A percentile compares a stretch with the other conserved stretches of the same genome.
phyloP scores from a whole-genome alignment of 495 filamentous ascomycete species.

The Neohortaea acidophila region DNA sequence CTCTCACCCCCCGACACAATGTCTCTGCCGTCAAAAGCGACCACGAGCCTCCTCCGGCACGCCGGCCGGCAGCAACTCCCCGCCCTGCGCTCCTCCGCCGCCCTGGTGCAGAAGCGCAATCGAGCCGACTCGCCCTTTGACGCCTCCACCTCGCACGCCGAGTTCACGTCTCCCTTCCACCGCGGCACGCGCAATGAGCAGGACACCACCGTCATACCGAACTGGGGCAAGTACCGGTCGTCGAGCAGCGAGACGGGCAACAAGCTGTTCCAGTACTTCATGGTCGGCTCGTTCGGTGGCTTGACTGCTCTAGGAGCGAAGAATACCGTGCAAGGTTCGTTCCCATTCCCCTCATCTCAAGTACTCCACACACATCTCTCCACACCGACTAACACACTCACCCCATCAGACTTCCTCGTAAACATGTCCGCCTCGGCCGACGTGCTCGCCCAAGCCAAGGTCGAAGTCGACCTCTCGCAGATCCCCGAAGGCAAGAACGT shows the following conservation, averaged over 20 bases:
- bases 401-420: slow-evolving; percentile 78
- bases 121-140: slow-evolving; percentile 26
- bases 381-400: not conserved
- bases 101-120: slow-evolving; percentile 22
- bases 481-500: slow-evolving; percentile 99
- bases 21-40: slow-evolving; percentile 26
- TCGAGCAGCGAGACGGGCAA: slow-evolving; percentile 49
- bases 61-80: slow-evolving; percentile 26
- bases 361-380: not conserved
- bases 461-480: slow-evolving; percentile 79
- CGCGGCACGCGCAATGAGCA: slow-evolving; percentile 19
- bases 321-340: slow-evolving; percentile 78
- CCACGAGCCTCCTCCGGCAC: slow-evolving; percentile 24
- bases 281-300: slow-evolving; percentile 89
- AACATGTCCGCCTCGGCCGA: slow-evolving; percentile 99
- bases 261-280: slow-evolving; percentile 90
- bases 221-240: slow-evolving; percentile 76
- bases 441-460: slow-evolving; percentile 97
- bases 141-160: slow-evolving; percentile 23
- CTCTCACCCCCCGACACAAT: slow-evolving; percentile 16
- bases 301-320: slow-evolving; percentile 86
- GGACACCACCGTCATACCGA: slow-evolving; percentile 59
- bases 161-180: slow-evolving; percentile 45
- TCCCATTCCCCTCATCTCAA: not conserved
- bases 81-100: slow-evolving; percentile 22